Base-by-base conservation (phyloP, 2,329 filamentous ascomycete genomes). In the Paraphoma chrysanthemicola region DNA sequence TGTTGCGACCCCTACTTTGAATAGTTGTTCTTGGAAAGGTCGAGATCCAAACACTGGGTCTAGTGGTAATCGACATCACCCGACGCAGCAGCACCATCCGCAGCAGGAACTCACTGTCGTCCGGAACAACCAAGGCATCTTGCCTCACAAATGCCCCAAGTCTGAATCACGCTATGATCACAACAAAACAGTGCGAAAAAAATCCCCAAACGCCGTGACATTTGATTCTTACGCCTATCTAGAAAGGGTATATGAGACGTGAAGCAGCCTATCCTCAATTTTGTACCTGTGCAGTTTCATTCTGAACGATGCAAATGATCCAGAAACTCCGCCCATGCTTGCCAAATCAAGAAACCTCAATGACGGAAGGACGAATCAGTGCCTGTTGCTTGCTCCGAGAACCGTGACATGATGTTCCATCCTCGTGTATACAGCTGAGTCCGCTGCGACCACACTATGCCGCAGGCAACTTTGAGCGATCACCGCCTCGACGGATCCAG, bases 401-500 rank as follows among this genome's bases (percentile, higher is more conserved):
- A 42, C 39, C 23, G 23, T 23, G 23, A 17, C 12, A 14, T 9
- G 39, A 17, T 42, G 11, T 14, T 16, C 33, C 33, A 3, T 42
- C 14, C 39, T 23, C 23, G 23, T 23, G 23, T 23, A 23, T 42
- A 9, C 16, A 17, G 39, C 16, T 3, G 7, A 42, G 8, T 16
- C 39, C 39, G n/a, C 39, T 42, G 14, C 10, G 10, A 31, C 14
- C 9, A 31, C 18, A 16, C 50, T 84, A 85, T 66, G 78, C 84
- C 55, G 80, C 66, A 48, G 92, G 92, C 52, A 97, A 83, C 63
- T 87, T 89, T 43, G 86, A 86, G 76, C 91, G 83, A 64, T 88
- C 88, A 38, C 88, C 91, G 55, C 90, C 90, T 56, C 88, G 87
- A 52, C 85, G 83, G 51, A 94, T 83, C 87, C 92, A 94, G 57